Evolutionary conservation across 179 eudicot species (phyloP), one percentile per base, ranked within the genome.

Genomic region (Monotropa hypopitys): DNA sequence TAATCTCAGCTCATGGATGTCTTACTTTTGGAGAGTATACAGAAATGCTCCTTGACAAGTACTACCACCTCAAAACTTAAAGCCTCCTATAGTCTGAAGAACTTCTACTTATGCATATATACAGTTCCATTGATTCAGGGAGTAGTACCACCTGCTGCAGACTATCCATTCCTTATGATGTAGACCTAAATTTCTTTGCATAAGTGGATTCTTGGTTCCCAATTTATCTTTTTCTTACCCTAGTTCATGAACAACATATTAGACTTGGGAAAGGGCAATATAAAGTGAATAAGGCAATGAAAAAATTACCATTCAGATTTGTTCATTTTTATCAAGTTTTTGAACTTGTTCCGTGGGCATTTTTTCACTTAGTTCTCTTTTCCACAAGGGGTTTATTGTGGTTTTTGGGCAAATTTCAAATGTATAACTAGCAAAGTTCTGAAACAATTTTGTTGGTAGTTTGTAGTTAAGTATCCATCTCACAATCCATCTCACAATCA

Each of bases 11-110:
- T 6, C 86, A 85, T 45, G 85, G 88, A 56, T 86, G 90, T 73
- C 87, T 94, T 71, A 90, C 97, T 20, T 94, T 94, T 26, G 98
- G 98, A 59, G 98, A 94, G 82, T 94, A 90, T 68, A 88, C 98
- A 0, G 98, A 94, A 85, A 94, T 86, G 88, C 93, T 94, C 68
- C 90, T 94, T 49, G 93, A 94, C 88, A 94, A 94, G 86, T 94
- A 94, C 77, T 94, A 94, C 86, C 90, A 92, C 79, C 88, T 75
- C 40, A 83, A 87, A 63, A 40, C 59, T 8, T 84, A 65, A 80
- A 70, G 59, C 18, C 74, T 61, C 73, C 18, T 20, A 0, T 40
- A 18, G 67, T 13, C 69, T 56, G 70, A 32, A 71, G 40, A 18
- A 46, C 16, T 57, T 28, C 23, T n/a, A 5, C 35, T 10, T 66